phyloP scores from a whole-genome alignment of 1,139 yeast genomes.

The Sporopachydermia cereana region DNA sequence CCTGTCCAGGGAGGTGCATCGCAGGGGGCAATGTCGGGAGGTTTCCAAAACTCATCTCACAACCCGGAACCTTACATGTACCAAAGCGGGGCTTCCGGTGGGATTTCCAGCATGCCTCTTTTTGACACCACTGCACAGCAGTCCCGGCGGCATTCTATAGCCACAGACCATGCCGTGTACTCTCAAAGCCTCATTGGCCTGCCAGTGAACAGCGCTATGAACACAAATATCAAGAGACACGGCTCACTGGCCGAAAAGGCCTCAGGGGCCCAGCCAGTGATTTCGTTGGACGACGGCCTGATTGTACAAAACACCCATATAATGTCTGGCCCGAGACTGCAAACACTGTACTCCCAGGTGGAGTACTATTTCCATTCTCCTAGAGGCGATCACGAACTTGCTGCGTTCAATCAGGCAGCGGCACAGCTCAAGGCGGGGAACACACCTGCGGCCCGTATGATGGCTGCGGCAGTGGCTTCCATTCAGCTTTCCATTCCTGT shows the following conservation, averaged over 20 bases:
- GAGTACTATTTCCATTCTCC: conserved; percentile 3
- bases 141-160: conserved; percentile 1
- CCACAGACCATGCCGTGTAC: not conserved
- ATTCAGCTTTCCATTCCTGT: conserved; percentile 11
- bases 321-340: not conserved
- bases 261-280: not conserved
- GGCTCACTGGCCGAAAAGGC: too few species aligned
- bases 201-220: too few species aligned
- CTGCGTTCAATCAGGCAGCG: not conserved
- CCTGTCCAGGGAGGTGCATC: not conserved
- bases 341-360: not conserved
- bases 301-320: conserved; percentile 11
- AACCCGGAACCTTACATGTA: too few species aligned
- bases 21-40: not conserved
- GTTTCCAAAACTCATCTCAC: not conserved
- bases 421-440: not conserved
- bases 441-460: conserved; percentile 8
- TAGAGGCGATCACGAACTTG: conserved; percentile 4
- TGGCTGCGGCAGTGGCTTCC: conserved; percentile 15
- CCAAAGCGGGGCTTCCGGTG: too few species aligned
- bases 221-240: too few species aligned
- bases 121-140: not conserved
- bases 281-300: conserved; percentile 11
- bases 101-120: too few species aligned
- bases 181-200: not conserved